Evolutionary conservation across 768 basidiomycete species (phyloP).

Genomic region (Amanita rimosa): DNA sequence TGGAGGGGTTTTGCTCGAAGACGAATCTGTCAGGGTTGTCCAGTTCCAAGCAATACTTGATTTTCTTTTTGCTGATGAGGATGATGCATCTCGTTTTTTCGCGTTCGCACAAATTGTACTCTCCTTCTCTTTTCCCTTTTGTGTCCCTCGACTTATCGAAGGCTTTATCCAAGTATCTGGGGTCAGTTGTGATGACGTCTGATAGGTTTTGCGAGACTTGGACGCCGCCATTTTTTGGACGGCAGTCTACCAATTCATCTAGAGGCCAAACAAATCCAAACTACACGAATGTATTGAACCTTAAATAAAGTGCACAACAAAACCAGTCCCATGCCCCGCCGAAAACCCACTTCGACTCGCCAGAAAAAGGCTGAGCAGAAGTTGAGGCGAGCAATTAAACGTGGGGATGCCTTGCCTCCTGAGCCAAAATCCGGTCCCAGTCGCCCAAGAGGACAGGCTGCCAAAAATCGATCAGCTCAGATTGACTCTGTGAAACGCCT

Average conservation of each 20-base stretch:
- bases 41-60: slow-evolving; percentile 39
- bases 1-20: slow-evolving; percentile 52
- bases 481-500: slow-evolving; percentile 38
- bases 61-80: not conserved
- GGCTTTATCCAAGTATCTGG: slow-evolving; percentile 11
- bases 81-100: not conserved
- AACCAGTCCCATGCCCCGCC: slow-evolving; percentile 21
- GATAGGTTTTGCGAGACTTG: slow-evolving; percentile 26
- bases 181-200: slow-evolving; percentile 18
- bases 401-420: slow-evolving; percentile 48
- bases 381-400: slow-evolving; percentile 75
- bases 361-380: slow-evolving; percentile 65
- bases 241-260: slow-evolving; percentile 9
- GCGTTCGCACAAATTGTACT: slow-evolving; percentile 13
- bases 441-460: slow-evolving; percentile 8
- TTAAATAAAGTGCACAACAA: not conserved
- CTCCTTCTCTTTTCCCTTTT: slow-evolving; percentile 39
- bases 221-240: slow-evolving; percentile 29
- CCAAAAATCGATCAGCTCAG: slow-evolving; percentile 10
- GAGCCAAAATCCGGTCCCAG: slow-evolving; percentile 20
- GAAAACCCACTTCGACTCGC: slow-evolving; percentile 49
- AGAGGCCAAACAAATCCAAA: slow-evolving; percentile 22
- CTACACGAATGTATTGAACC: not conserved
- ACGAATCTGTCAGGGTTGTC: slow-evolving; percentile 60
- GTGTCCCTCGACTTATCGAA: not conserved